These are phyloP conservation scores for Pichia sp. DNA, from an alignment of 1,139 yeast genomes.

Conservation along the genomic window DNA sequence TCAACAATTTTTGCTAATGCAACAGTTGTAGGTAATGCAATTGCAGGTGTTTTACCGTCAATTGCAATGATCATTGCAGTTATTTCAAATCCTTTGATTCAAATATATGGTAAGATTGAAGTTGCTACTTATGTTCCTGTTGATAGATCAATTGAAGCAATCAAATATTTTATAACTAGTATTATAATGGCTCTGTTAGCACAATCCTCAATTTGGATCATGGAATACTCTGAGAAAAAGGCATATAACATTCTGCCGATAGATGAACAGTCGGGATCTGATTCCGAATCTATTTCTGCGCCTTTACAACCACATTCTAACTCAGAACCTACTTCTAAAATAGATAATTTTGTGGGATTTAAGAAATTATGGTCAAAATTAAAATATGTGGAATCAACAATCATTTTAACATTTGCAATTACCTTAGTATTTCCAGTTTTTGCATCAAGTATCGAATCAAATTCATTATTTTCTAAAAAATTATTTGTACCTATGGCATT, in stretches of 20 bases:
- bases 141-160: conserved; percentile 21
- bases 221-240: conserved; percentile 24
- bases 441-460: conserved; percentile 63
- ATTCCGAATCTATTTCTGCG: conserved; percentile 2
- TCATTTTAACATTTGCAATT: conserved; percentile 68
- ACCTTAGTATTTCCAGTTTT: conserved; percentile 85
- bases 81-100: conserved; percentile 26
- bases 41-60: conserved; percentile 89
- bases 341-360: conserved; percentile 26
- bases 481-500: conserved; percentile 73
- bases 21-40: conserved; percentile 90
- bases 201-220: conserved; percentile 28
- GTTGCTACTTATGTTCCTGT: not conserved
- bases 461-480: conserved; percentile 34
- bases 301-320: not conserved
- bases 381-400: conserved; percentile 57
- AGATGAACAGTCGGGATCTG: not conserved
- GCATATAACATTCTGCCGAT: not conserved
- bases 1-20: conserved; percentile 80
- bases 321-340: not conserved
- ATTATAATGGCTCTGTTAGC: conserved; percentile 52
- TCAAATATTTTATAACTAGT: conserved; percentile 66
- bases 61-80: conserved; percentile 63
- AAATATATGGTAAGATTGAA: not conserved
- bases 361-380: conserved; percentile 50